Percentiles rank a stretch among this genome's conserved stretches.
These are phyloP conservation scores for Arthrobotrys sinensis DNA, from an alignment of 2,329 filamentous ascomycete genomes.

Conservation along the genomic window DNA sequence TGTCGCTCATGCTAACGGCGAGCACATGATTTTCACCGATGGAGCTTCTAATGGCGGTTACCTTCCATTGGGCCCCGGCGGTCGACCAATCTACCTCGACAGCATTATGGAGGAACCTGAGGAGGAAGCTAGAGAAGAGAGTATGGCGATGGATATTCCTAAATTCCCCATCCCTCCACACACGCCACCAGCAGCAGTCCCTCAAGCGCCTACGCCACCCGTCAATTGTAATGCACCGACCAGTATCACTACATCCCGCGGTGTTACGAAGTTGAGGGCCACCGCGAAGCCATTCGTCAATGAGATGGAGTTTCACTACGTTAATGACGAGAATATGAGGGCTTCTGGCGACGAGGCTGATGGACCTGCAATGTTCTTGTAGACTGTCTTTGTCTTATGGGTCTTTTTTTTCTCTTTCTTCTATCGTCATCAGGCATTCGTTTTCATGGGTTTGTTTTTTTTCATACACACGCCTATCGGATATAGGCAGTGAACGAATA, in stretches of 20 bases:
- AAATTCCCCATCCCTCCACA: slow-evolving; percentile 26
- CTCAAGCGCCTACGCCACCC: not conserved
- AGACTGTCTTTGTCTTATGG: slow-evolving; percentile 25
- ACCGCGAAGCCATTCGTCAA: slow-evolving; percentile 57
- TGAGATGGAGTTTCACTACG: slow-evolving; percentile 46
- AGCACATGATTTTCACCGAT: slow-evolving; percentile 49
- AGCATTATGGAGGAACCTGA: slow-evolving; percentile 59
- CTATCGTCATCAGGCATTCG: slow-evolving; percentile 49
- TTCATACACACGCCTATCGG: slow-evolving; percentile 27
- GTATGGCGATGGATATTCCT: slow-evolving; percentile 15
- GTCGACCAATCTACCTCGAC: slow-evolving; percentile 47
- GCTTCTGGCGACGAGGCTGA: slow-evolving; percentile 28
- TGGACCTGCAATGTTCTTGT: slow-evolving; percentile 47
- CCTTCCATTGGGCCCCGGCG: slow-evolving; percentile 16
- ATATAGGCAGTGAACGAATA: slow-evolving; percentile 41
- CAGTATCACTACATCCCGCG: slow-evolving; percentile 19
- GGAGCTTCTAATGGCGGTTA: slow-evolving; percentile 51
- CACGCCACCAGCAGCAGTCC: not conserved
- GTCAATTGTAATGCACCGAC: slow-evolving; percentile 12
- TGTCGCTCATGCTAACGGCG: slow-evolving; percentile 27
- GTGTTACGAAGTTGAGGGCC: slow-evolving; percentile 50
- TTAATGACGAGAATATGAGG: slow-evolving; percentile 56
- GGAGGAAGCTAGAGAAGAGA: slow-evolving; percentile 37
- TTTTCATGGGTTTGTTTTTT: slow-evolving; percentile 35
- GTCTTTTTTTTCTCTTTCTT: slow-evolving; percentile 4